Percentiles rank a stretch among this genome's conserved stretches.
Evolutionary conservation across 2,329 filamentous ascomycete species (phyloP).

Genomic region (Colletotrichum truncatum): DNA sequence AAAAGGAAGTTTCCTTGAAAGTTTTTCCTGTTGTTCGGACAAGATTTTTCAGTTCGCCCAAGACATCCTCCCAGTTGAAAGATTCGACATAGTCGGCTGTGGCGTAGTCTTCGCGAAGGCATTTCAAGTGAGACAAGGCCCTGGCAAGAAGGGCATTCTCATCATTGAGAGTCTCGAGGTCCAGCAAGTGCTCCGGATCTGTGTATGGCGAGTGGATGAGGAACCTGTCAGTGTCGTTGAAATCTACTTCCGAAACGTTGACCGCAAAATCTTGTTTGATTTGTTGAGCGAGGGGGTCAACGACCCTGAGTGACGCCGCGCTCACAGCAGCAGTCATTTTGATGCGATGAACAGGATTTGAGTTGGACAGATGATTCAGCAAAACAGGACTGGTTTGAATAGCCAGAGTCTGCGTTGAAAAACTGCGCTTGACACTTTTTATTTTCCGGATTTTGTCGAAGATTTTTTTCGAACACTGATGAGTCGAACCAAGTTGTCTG

Average conservation of each 20-base stretch:
- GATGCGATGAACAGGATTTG: background rate
- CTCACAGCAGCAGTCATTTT: conserved; percentile 13
- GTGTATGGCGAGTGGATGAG: conserved; percentile 82
- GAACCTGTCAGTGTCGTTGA: conserved; percentile 37
- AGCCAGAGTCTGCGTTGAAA: too few relatives aligned
- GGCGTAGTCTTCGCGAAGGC: conserved; percentile 76
- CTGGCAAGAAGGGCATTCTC: conserved; percentile 76
- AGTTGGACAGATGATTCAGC: background rate
- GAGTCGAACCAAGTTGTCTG: too few relatives aligned
- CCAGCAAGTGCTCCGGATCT: conserved; percentile 74
- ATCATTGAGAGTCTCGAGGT: conserved; percentile 71
- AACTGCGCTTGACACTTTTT: too few relatives aligned
- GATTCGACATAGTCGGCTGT: conserved; percentile 76
- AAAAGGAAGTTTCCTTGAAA: conserved; percentile 76
- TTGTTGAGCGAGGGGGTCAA: conserved; percentile 11
- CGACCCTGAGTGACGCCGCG: conserved; percentile 16
- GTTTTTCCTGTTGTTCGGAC: conserved; percentile 52
- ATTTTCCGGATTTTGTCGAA: too few relatives aligned
- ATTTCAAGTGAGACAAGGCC: conserved; percentile 72
- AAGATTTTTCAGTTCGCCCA: conserved; percentile 66
- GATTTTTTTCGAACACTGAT: too few relatives aligned
- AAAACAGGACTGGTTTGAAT: background rate
- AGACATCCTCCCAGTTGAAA: conserved; percentile 79
- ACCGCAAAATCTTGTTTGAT: conserved; percentile 19
- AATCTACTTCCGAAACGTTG: conserved; percentile 17